Conservation (phyloP, 495 filamentous ascomycete species). For the Elasticomyces elasticus region DNA sequence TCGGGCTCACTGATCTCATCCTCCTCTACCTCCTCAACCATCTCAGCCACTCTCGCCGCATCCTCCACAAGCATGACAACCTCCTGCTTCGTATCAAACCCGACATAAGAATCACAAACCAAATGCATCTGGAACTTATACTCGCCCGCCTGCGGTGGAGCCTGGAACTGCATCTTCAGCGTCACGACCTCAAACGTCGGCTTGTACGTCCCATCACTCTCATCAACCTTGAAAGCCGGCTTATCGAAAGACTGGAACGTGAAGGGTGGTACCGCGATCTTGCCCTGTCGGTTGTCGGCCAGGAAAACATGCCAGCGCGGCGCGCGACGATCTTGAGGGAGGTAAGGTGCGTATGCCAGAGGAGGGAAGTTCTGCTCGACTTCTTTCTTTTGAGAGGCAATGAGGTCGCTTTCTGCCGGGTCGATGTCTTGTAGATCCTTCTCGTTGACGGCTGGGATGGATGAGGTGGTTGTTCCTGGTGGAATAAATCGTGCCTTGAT, state of each 20-base stretch:
- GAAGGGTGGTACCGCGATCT: constrained; percentile 90
- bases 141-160: constrained; percentile 81
- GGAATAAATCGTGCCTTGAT: constrained; percentile 92
- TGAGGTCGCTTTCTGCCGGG: constrained; percentile 80
- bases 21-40: constrained; percentile 65
- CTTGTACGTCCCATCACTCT: constrained; percentile 43
- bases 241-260: constrained; percentile 85
- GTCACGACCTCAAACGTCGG: constrained; percentile 90
- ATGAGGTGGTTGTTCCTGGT: constrained; percentile 51
- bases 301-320: constrained; percentile 91
- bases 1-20: constrained; percentile 97
- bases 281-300: constrained; percentile 83
- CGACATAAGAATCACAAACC: constrained; percentile 87
- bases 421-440: constrained; percentile 83
- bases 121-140: constrained; percentile 89
- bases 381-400: constrained; percentile 54
- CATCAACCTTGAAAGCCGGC: constrained; percentile 58
- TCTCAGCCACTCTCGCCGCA: constrained; percentile 65
- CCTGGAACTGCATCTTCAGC: constrained; percentile 93
- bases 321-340: constrained; percentile 75
- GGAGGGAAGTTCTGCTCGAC: constrained; percentile 55
- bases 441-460: constrained; percentile 62
- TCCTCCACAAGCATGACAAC: constrained; percentile 87
- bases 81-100: constrained; percentile 80
- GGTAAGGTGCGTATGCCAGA: constrained; percentile 79